Percentiles rank a stretch among this genome's conserved stretches.
phyloP scores from a whole-genome alignment of 2,329 filamentous ascomycete genomes.

The Trichoderma koningii region DNA sequence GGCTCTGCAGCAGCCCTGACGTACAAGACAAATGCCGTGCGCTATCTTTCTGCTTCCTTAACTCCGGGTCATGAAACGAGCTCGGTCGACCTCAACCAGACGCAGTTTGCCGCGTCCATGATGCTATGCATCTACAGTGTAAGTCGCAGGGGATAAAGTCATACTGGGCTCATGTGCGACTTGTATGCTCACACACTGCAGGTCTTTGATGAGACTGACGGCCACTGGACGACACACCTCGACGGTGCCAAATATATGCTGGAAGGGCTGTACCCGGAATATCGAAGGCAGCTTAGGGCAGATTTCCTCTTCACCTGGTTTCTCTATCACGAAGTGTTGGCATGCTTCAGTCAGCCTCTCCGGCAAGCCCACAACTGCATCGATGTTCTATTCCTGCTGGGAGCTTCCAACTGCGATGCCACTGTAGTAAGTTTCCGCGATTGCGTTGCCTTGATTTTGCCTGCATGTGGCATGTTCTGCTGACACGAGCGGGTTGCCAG shows the following conservation, averaged over 20 bases:
- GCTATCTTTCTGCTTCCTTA: constrained; percentile 44
- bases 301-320: constrained; percentile 51
- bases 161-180: not conserved
- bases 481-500: constrained; percentile 33
- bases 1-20: constrained; percentile 44
- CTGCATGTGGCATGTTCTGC: not conserved
- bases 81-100: constrained; percentile 36
- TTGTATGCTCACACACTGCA: constrained; percentile 29
- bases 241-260: constrained; percentile 46
- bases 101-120: constrained; percentile 51
- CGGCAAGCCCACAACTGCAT: constrained; percentile 15
- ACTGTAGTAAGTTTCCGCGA: constrained; percentile 23
- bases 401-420: constrained; percentile 21
- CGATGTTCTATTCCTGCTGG: constrained; percentile 24
- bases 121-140: constrained; percentile 55
- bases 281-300: constrained; percentile 33
- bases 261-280: constrained; percentile 34
- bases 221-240: constrained; percentile 49
- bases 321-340: constrained; percentile 50
- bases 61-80: constrained; percentile 32
- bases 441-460: not conserved
- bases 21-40: constrained; percentile 47
- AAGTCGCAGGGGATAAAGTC: not conserved
- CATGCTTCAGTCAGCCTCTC: constrained; percentile 45
- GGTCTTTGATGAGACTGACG: constrained; percentile 53